Evolutionary conservation across 2,329 filamentous ascomycete species (phyloP).

Genomic region (Xylaria multiplex): DNA sequence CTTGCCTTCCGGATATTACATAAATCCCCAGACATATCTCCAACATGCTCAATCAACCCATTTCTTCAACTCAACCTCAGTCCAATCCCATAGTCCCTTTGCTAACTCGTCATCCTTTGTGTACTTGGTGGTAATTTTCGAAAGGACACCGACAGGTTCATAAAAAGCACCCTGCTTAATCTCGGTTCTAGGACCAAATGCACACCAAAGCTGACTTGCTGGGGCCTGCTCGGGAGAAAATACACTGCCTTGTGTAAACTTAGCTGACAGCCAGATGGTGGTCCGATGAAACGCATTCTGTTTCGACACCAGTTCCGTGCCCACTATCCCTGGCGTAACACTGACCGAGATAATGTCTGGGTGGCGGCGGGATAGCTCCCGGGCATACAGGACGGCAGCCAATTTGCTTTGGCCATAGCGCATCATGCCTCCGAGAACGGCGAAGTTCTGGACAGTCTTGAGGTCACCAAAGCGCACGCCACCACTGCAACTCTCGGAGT

Average conservation of each 20-base stretch:
- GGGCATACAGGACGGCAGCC: slow-evolving; percentile 34
- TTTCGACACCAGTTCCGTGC: slow-evolving; percentile 18
- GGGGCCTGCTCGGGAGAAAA: neutral
- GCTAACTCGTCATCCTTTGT: slow-evolving; percentile 27
- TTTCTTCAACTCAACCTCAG: slow-evolving; percentile 22
- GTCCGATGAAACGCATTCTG: slow-evolving; percentile 6
- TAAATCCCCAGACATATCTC: neutral
- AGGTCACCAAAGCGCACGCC: slow-evolving; percentile 32
- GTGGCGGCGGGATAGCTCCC: slow-evolving; percentile 34
- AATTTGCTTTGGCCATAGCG: slow-evolving; percentile 39
- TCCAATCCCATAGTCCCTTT: slow-evolving; percentile 33
- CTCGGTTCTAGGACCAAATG: slow-evolving; percentile 5
- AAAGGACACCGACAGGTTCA: slow-evolving; percentile 23
- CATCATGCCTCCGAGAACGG: slow-evolving; percentile 16
- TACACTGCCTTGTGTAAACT: slow-evolving; percentile 10
- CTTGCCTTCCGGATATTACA: too few relatives aligned
- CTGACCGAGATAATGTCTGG: slow-evolving; percentile 24
- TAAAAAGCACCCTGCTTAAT: slow-evolving; percentile 31
- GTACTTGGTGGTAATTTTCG: slow-evolving; percentile 7
- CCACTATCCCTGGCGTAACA: slow-evolving; percentile 29
- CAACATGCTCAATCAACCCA: neutral
- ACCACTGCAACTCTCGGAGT: neutral
- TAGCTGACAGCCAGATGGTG: slow-evolving; percentile 10
- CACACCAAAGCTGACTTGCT: slow-evolving; percentile 18
- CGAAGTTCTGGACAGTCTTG: slow-evolving; percentile 19